Evolutionary conservation across 2,329 filamentous ascomycete genomes (phyloP).

Genomic region (Aspergillus spinulosporus): DNA sequence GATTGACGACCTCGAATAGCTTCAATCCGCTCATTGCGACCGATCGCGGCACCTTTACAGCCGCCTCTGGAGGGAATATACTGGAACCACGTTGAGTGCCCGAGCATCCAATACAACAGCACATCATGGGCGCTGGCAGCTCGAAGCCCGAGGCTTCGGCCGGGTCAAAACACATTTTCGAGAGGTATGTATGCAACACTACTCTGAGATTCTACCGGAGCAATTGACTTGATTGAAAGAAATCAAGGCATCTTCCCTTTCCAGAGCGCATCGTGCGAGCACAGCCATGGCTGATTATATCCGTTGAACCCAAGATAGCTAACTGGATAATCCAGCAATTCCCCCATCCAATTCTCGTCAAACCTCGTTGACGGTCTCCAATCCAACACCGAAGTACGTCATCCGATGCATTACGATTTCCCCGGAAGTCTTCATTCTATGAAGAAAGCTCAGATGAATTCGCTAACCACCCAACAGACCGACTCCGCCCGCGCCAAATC

Average conservation of each 20-base stretch:
- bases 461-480: slow-evolving; percentile 58
- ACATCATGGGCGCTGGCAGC: slow-evolving; percentile 61
- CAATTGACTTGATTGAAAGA: neutral
- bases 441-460: too few relatives aligned
- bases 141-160: slow-evolving; percentile 59
- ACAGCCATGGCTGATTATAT: neutral
- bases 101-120: slow-evolving; percentile 1
- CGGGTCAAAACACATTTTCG: slow-evolving; percentile 61
- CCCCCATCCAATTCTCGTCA: slow-evolving; percentile 72
- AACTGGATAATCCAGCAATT: slow-evolving; percentile 36
- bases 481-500: slow-evolving; percentile 81
- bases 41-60: slow-evolving; percentile 5
- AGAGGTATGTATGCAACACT: slow-evolving; percentile 47
- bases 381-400: slow-evolving; percentile 75
- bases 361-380: slow-evolving; percentile 81
- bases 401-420: neutral
- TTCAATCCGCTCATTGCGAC: slow-evolving; percentile 3
- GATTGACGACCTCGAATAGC: slow-evolving; percentile 20
- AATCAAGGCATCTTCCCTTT: too few relatives aligned
- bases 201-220: neutral
- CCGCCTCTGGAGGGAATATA: neutral
- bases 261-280: neutral
- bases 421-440: too few relatives aligned
- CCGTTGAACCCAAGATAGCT: neutral
- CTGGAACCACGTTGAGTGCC: neutral